Evolutionary conservation across 192 early-diverging fungal genomes (phyloP).

Genomic region (Rhizophagus prolifer): DNA sequence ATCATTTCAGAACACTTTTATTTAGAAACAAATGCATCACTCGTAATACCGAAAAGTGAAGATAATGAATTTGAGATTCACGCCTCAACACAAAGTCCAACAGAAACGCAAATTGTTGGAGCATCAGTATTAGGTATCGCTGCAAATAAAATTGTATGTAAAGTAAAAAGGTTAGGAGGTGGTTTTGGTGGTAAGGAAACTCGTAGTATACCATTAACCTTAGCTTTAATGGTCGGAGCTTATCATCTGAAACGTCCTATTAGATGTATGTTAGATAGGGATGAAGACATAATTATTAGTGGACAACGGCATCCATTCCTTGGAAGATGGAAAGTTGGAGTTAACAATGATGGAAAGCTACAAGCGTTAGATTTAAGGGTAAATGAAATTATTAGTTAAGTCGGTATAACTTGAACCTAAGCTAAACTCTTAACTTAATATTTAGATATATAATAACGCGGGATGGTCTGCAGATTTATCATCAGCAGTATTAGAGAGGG

Average conservation of each 20-base stretch:
- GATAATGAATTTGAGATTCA: constrained; percentile 82
- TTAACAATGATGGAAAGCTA: constrained; percentile 65
- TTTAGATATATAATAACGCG: constrained; percentile 57
- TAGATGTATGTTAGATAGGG: constrained; percentile 76
- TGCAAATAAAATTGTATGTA: constrained; percentile 66
- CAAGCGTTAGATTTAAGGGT: constrained; percentile 54
- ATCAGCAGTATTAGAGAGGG: constrained; percentile 68
- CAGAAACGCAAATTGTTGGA: constrained; percentile 67
- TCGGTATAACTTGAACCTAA: background rate
- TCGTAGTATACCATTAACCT: constrained; percentile 63
- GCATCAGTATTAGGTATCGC: constrained; percentile 74
- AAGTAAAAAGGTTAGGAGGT: constrained; percentile 84
- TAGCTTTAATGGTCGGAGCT: constrained; percentile 68
- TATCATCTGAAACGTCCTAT: constrained; percentile 66
- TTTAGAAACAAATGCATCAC: constrained; percentile 71
- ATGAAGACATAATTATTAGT: constrained; percentile 78
- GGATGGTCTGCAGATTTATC: constrained; percentile 71
- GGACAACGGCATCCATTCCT: constrained; percentile 82
- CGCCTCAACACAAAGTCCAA: constrained; percentile 76
- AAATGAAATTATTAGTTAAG: background rate
- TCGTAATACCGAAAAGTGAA: constrained; percentile 72
- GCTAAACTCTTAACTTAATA: background rate
- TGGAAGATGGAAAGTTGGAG: constrained; percentile 74
- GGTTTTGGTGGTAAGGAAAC: constrained; percentile 84
- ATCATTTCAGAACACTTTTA: constrained; percentile 82